These are phyloP conservation scores for Aspergillus sp. DNA, from an alignment of 2,329 filamentous ascomycete genomes.

Conservation along the genomic window DNA sequence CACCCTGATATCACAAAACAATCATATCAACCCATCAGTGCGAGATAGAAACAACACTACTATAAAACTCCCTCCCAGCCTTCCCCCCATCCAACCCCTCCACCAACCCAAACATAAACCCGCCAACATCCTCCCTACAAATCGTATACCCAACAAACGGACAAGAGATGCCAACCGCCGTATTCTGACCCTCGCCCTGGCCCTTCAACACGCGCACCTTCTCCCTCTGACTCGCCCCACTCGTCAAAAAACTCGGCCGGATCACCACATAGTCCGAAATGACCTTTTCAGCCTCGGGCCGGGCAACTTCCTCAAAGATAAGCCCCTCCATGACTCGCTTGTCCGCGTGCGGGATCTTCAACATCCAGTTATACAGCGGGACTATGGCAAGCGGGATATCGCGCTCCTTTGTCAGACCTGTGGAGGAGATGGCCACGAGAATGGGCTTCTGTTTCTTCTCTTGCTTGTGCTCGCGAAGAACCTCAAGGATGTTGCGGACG, in stretches of 20 bases:
- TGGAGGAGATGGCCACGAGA: constrained; percentile 34
- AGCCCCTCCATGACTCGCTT: constrained; percentile 35
- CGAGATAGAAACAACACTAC: neutral
- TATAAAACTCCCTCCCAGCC: constrained; percentile 2
- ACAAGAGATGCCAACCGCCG: neutral
- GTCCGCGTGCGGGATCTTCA: constrained; percentile 37
- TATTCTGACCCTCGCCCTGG: constrained; percentile 16
- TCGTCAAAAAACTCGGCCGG: constrained; percentile 34
- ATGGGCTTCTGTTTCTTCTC: constrained; percentile 19
- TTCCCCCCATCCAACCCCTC: neutral
- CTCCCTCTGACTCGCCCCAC: constrained; percentile 27
- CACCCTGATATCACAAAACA: neutral
- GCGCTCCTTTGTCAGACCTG: constrained; percentile 30
- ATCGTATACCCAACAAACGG: constrained; percentile 35
- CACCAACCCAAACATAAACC: constrained; percentile 31
- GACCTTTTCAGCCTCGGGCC: constrained; percentile 19
- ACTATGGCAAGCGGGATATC: constrained; percentile 33
- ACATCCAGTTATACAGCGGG: constrained; percentile 32
- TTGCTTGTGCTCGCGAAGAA: neutral
- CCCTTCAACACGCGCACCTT: constrained; percentile 31
- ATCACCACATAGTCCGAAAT: constrained; percentile 24
- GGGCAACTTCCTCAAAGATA: constrained; percentile 22
- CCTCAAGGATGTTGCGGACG: constrained; percentile 27
- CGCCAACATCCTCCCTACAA: constrained; percentile 34
- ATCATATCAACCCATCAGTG: neutral